A percentile compares a stretch with the other conserved stretches of the same genome.
Conservation (phyloP, 139 green algal genomes). For the Chlamydomonas sp. region DNA sequence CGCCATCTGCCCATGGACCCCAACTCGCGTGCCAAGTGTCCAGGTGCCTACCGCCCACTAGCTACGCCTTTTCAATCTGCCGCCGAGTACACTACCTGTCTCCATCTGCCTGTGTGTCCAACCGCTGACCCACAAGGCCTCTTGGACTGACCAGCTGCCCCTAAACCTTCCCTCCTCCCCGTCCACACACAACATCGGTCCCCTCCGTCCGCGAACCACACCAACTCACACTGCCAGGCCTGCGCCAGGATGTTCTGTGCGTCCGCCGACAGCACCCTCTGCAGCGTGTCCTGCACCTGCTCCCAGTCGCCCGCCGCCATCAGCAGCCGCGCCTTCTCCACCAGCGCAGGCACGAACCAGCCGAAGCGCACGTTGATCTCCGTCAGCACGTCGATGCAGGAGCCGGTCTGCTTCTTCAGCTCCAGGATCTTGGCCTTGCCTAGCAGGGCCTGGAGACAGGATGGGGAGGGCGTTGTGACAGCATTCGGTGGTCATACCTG, state of each 20-base stretch:
- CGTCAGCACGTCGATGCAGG: constrained; percentile 53
- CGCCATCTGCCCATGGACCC: too few relatives aligned
- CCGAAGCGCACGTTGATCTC: constrained; percentile 56
- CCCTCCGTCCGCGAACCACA: too few relatives aligned
- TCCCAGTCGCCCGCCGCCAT: constrained; percentile 52
- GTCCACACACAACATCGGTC: too few relatives aligned
- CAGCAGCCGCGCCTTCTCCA: constrained; percentile 71
- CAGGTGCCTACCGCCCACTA: too few relatives aligned
- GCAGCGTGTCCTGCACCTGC: constrained; percentile 37
- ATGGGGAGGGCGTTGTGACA: not conserved
- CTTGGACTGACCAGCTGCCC: too few relatives aligned
- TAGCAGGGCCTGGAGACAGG: constrained; percentile 61
- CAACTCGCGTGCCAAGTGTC: too few relatives aligned
- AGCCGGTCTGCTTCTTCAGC: constrained; percentile 36
- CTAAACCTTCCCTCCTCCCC: too few relatives aligned
- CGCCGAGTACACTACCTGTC: too few relatives aligned
- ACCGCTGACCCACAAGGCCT: too few relatives aligned
- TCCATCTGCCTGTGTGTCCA: too few relatives aligned
- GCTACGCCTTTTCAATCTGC: too few relatives aligned
- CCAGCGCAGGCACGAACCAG: constrained; percentile 69
- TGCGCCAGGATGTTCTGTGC: constrained; percentile 69
- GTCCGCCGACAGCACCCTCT: constrained; percentile 56
- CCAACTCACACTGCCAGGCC: constrained; percentile 48
- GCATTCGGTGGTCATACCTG: not conserved
- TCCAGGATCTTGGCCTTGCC: constrained; percentile 67